phyloP scores from a whole-genome alignment of 2,329 filamentous ascomycete species.

The Trichoderma breve region DNA sequence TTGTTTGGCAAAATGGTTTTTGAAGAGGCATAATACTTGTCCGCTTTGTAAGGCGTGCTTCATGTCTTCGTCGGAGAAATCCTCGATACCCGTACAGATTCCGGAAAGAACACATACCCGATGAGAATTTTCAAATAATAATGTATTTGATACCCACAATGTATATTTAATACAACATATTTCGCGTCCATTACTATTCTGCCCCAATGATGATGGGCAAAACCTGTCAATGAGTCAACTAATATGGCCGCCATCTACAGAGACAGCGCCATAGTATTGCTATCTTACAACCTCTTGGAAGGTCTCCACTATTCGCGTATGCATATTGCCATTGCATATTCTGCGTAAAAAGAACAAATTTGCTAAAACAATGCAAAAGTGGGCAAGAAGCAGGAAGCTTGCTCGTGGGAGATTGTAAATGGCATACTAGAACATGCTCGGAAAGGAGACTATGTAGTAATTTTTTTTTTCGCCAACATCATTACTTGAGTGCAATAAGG shows the following conservation, averaged over 20 bases:
- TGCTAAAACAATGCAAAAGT: background rate
- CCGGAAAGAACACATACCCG: background rate
- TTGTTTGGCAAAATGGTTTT: constrained; percentile 24
- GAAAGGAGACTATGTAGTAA: background rate
- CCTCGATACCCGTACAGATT: background rate
- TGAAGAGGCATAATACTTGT: constrained; percentile 23
- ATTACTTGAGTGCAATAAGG: background rate
- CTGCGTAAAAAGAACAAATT: background rate
- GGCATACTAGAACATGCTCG: background rate
- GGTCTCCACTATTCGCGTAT: background rate
- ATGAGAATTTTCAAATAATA: background rate
- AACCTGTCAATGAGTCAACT: background rate
- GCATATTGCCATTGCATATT: background rate
- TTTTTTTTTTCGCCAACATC: background rate
- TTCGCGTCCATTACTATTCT: background rate
- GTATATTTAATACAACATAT: background rate
- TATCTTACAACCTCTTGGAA: background rate
- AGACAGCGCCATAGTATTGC: background rate
- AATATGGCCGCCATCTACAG: background rate
- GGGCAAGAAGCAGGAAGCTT: background rate
- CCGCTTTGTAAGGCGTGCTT: constrained; percentile 23
- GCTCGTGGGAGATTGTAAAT: background rate
- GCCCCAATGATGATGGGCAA: background rate
- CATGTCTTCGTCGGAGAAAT: background rate
- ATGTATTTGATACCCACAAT: background rate